Conservation (phyloP, 768 basidiomycete species). For the Leucogyrophana mollusca region DNA sequence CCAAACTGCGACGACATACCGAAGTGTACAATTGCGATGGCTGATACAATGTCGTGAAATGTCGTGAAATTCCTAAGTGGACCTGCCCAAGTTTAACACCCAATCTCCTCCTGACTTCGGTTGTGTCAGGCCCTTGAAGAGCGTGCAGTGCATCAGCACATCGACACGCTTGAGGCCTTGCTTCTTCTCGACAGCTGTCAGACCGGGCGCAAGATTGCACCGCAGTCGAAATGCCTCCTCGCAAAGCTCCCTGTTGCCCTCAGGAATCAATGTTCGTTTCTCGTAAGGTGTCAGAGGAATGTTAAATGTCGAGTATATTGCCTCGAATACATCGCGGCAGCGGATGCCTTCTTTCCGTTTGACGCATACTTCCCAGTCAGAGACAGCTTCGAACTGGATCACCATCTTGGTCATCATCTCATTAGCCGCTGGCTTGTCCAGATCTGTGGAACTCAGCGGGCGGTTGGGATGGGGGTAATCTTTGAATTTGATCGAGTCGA, state of each 20-base stretch:
- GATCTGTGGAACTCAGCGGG: constrained; percentile 35
- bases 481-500: constrained; percentile 29
- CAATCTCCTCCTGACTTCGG: constrained; percentile 33
- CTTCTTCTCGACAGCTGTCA: constrained; percentile 39
- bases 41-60: background rate
- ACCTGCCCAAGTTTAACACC: constrained; percentile 31
- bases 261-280: constrained; percentile 28
- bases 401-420: constrained; percentile 46
- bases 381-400: constrained; percentile 38
- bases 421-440: constrained; percentile 43
- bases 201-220: constrained; percentile 41
- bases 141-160: constrained; percentile 46
- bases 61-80: constrained; percentile 1
- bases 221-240: constrained; percentile 44
- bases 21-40: constrained; percentile 1
- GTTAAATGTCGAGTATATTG: constrained; percentile 51
- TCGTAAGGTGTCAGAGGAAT: constrained; percentile 46
- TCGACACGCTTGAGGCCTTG: constrained; percentile 59
- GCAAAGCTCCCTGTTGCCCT: constrained; percentile 28
- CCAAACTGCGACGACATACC: background rate
- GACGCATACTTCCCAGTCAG: constrained; percentile 43
- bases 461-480: constrained; percentile 19
- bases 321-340: constrained; percentile 58
- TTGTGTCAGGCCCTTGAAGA: constrained; percentile 53
- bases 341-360: constrained; percentile 43